Evolutionary conservation across 2,329 filamentous ascomycete genomes (phyloP), one percentile per base, ranked within the genome.

Genomic region (Claviceps digitariae): DNA sequence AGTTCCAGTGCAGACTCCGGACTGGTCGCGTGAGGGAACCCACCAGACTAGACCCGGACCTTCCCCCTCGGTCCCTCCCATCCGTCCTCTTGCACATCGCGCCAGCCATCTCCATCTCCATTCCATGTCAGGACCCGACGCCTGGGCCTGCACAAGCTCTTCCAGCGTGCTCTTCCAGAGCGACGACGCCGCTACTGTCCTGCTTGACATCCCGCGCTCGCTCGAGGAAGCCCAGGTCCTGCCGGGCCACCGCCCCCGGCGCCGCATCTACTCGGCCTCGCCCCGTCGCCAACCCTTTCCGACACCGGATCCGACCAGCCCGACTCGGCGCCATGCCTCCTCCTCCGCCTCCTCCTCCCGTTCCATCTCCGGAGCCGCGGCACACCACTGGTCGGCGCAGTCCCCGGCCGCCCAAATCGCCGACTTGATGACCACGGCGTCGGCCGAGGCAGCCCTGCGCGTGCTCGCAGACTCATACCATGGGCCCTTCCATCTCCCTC

Each of bases 151-250:
- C 40, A 41, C 36, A 21, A 56, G 41, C 20, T 45, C 56, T 13
- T 59, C 64, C 2, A 67, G 65, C 20, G 54, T 69, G 25, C 62
- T 72, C 51, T 71, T 63, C 55, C 60, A 64, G 49, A 66, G 55
- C 57, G 41, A 48, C 5, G 63, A 67, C 58, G 62, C 67, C 49
- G 72, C 75, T 47, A 66, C 83, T 52, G 71, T 79, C 23, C 64
- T 89, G 27, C 65, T 90, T 51, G 86, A 90, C 61, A 78, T 89
- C 47, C 85, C 86, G 25, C 71, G 73, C 20, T 87, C 86, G 1
- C 77, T 90, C 41, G 82, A 86, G 58, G 73, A 79, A 55, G 80
- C 79, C 20, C 86, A 90, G 66, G 73, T 74, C 36, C 68, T 69
- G 13, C 63, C 68, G 7, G 67, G 66, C 31, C 60, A 70, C 36